Base-by-base conservation (phyloP, 2,329 filamentous ascomycete species). In the Leptographium flavum region DNA sequence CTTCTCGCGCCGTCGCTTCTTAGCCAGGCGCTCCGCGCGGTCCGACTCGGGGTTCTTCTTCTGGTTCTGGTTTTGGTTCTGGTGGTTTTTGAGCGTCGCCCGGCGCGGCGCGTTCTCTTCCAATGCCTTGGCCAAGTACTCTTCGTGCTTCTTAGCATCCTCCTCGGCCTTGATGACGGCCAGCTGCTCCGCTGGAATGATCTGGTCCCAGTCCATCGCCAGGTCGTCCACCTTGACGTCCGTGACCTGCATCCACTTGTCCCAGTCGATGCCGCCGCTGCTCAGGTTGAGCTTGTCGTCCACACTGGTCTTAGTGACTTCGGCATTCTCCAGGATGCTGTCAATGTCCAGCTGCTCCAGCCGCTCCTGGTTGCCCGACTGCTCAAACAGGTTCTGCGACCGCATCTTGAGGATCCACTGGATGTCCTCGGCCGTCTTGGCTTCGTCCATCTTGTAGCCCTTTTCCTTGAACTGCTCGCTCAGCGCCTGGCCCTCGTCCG, bases 351-450 rank as follows among this genome's bases (percentile, higher is more conserved):
- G 79, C 63, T 95, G 87, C 63, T 98, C 92, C 5, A 98, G 73
- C 59, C 94, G 92, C 65, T 90, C 83, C 63, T 98, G 92, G 59
- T 98, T 98, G 48, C 87, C 86, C 11, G 85, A 92, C 61, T 95
- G 90, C 63, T 96, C 90, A 54, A 98, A 98, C 82, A 98, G 94
- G 63, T 92, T 94, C 59, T 95, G 92, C n/a, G 92, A 94, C 54
- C 92, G 83, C 64, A 90, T 87, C 67, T 96, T 96, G 57, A 98
- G 74, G 48, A 98, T 94, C 61, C 85, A 84, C 50, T 92, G 94
- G 53, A 96, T 96, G 57, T 95, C 92, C 52, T 94, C 90, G 1
- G 86, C 86, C 3, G 87, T 93, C 48, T 81, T 90, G 8, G 90
- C 88, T 54, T 94, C 88, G 45, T 82, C 81, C 31, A 72, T 78